Percentiles rank a stretch among this genome's conserved stretches.
Evolutionary conservation across 495 filamentous ascomycete species (phyloP).

Genomic region (Opeltia flavorubescens): DNA sequence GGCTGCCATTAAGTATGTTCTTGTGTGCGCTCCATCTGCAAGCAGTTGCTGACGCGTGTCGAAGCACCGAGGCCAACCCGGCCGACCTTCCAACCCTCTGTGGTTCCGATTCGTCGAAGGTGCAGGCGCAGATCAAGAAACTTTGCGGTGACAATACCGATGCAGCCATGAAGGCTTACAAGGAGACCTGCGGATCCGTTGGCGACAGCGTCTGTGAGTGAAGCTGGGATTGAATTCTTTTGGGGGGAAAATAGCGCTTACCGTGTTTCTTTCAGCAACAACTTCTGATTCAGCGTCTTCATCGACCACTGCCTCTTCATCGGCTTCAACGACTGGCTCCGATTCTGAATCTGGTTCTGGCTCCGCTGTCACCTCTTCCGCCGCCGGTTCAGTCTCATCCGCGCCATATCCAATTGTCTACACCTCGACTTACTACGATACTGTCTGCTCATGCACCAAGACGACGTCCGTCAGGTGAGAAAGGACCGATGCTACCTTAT

Average conservation of each 20-base stretch:
- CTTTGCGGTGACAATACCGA: slow-evolving; percentile 15
- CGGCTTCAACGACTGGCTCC: slow-evolving; percentile 9
- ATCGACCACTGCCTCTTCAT: not conserved
- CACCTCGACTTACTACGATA: slow-evolving; percentile 15
- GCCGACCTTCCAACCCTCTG: slow-evolving; percentile 20
- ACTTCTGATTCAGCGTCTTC: slow-evolving; percentile 7
- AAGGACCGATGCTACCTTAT: not conserved
- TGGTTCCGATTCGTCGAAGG: slow-evolving; percentile 13
- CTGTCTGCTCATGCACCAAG: slow-evolving; percentile 16
- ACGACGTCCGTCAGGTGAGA: slow-evolving; percentile 8
- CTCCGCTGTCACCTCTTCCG: not conserved
- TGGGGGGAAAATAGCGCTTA: not conserved
- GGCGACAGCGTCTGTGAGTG: slow-evolving; percentile 22
- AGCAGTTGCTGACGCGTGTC: slow-evolving; percentile 6
- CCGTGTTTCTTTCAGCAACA: slow-evolving; percentile 1
- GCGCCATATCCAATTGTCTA: slow-evolving; percentile 13
- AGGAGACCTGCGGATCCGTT: slow-evolving; percentile 14
- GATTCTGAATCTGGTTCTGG: slow-evolving; percentile 5
- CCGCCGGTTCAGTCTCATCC: slow-evolving; percentile 6
- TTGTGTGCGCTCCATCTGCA: not conserved
- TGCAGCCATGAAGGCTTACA: slow-evolving; percentile 17
- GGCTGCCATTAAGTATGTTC: slow-evolving; percentile 25
- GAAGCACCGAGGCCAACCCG: slow-evolving; percentile 22
- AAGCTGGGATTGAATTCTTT: not conserved
- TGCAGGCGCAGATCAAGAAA: slow-evolving; percentile 13